Evolutionary conservation across 2,329 filamentous ascomycete species (phyloP).

Genomic region (Hypoxylon rubiginosum): DNA sequence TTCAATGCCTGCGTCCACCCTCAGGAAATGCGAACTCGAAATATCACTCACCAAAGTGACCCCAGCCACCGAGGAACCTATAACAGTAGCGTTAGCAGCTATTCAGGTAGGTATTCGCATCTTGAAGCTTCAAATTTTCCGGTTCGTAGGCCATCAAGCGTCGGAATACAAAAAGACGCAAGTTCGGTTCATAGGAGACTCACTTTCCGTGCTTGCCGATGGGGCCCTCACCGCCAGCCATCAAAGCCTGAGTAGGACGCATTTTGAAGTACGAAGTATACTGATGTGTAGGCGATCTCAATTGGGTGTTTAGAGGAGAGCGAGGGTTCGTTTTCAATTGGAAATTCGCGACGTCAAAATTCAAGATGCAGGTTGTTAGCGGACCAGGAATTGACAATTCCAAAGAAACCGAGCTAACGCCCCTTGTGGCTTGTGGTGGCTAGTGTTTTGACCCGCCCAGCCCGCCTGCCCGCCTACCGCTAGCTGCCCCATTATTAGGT

Average conservation of each 20-base stretch:
- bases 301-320: slow-evolving; percentile 44
- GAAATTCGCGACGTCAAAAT: slow-evolving; percentile 51
- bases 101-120: neutral
- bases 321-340: slow-evolving; percentile 18
- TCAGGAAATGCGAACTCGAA: slow-evolving; percentile 3
- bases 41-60: slow-evolving; percentile 75
- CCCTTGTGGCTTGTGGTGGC: slow-evolving; percentile 22
- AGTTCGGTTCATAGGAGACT: slow-evolving; percentile 47
- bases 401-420: slow-evolving; percentile 13
- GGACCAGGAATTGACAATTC: slow-evolving; percentile 11
- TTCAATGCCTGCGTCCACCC: neutral
- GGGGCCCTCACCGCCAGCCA: slow-evolving; percentile 56
- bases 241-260: slow-evolving; percentile 62
- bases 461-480: too few species aligned
- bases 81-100: slow-evolving; percentile 44
- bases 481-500: slow-evolving; percentile 12
- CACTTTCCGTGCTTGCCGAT: slow-evolving; percentile 61
- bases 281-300: slow-evolving; percentile 48
- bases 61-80: slow-evolving; percentile 83
- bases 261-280: slow-evolving; percentile 54
- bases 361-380: slow-evolving; percentile 39
- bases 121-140: neutral
- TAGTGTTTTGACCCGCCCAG: too few species aligned
- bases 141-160: neutral
- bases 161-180: slow-evolving; percentile 52